Conservation (phyloP, 169 alveolate species). For the Theileria sp. region DNA sequence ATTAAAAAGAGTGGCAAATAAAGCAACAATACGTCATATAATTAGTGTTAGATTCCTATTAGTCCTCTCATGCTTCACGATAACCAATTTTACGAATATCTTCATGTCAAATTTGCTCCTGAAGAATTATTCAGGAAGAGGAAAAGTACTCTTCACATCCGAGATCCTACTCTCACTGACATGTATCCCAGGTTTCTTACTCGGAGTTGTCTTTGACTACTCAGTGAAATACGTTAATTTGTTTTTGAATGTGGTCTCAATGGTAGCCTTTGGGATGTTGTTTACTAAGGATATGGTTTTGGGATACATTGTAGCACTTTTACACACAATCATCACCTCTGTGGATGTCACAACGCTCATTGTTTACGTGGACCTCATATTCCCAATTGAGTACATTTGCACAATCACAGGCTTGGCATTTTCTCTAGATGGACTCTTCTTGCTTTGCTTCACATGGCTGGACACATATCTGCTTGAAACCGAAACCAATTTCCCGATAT, state of each 20-base stretch:
- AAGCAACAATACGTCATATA: not conserved
- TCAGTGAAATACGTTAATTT: not conserved
- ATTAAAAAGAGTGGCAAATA: not conserved
- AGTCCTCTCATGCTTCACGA: slow-evolving; percentile 1
- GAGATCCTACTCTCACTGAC: slow-evolving; percentile 6
- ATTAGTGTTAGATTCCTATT: not conserved
- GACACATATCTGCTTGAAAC: not conserved
- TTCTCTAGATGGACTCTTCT: slow-evolving; percentile 3
- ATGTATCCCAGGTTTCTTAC: slow-evolving; percentile 9
- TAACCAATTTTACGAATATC: not conserved
- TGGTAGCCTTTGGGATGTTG: not conserved
- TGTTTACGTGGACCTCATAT: slow-evolving; percentile 7
- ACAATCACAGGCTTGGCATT: slow-evolving; percentile 4
- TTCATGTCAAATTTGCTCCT: slow-evolving; percentile 12
- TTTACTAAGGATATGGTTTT: not conserved
- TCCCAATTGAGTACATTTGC: slow-evolving; percentile 13
- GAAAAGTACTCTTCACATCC: not conserved
- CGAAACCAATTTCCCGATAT: not conserved
- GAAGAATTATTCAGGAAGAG: not conserved
- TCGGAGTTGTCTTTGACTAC: slow-evolving; percentile 9
- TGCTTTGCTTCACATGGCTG: not conserved
- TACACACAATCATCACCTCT: not conserved
- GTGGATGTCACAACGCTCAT: slow-evolving; percentile 8
- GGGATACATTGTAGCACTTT: not conserved
- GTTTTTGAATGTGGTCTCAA: not conserved